Evolutionary conservation across 2,329 filamentous ascomycete genomes (phyloP).

Genomic region (Fusarium sp.): DNA sequence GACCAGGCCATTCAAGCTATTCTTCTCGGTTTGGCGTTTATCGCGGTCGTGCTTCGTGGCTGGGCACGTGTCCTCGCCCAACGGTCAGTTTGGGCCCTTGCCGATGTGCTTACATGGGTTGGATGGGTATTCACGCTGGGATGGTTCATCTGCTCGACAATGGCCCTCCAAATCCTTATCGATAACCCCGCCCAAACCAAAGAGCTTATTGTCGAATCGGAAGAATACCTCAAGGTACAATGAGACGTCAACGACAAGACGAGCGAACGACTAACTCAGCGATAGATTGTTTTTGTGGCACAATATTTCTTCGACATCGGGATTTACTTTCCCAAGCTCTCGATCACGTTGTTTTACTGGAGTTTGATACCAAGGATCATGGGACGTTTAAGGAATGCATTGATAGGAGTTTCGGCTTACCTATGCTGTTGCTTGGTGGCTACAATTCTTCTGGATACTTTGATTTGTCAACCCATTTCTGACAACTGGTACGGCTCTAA

Average conservation of each 20-base stretch:
- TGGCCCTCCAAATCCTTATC: conserved; percentile 13
- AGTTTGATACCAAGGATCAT: conserved; percentile 7
- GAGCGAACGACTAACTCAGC: not conserved
- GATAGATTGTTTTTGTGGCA: conserved; percentile 10
- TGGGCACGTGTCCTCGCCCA: conserved; percentile 5
- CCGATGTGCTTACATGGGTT: conserved; percentile 7
- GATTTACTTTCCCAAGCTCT: conserved; percentile 21
- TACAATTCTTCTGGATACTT: conserved; percentile 12
- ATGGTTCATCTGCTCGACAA: conserved; percentile 26
- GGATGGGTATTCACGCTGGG: conserved; percentile 21
- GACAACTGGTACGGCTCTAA: conserved; percentile 2
- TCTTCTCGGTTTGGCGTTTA: conserved; percentile 2
- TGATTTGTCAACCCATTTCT: conserved; percentile 5
- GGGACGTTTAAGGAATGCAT: not conserved
- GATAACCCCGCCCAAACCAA: conserved; percentile 4
- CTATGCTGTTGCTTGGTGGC: not conserved
- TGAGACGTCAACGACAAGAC: fast-evolving
- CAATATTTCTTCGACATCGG: conserved; percentile 21
- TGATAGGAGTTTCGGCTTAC: conserved; percentile 8
- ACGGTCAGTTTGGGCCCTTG: not conserved
- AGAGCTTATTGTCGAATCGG: conserved; percentile 5
- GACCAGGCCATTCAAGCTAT: conserved; percentile 8
- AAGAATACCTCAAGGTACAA: conserved; percentile 13
- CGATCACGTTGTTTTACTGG: conserved; percentile 22
- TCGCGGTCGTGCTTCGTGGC: not conserved